Base-by-base conservation (phyloP, 495 filamentous ascomycete species). In the Aspergillus panamensis region DNA sequence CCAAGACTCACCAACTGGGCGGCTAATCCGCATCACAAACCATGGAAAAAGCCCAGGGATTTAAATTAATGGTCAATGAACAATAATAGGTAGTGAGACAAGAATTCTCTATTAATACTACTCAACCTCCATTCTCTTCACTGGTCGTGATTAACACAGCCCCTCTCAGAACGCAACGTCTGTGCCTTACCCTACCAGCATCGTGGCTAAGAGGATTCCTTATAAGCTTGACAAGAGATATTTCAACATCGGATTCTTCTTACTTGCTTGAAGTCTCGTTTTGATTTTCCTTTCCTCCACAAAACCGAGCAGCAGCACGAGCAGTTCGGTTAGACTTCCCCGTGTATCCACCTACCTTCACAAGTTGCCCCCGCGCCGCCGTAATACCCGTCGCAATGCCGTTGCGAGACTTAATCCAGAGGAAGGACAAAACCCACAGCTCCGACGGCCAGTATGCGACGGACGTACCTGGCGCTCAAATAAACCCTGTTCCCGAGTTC, bases 321-420 rank as follows among this genome's bases (percentile, higher is more conserved):
- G 42, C 16, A 8, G 42, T 45, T 20, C 42, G 42, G 19, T 25
- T 44, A 29, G 51, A 29, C 35, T 48, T 48, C n/a, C 53, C 2
- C 19, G 20, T 30, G 57, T 39, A 48, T 55, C 52, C 52, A 48
- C 47, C 44, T 17, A n/a, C n/a, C n/a, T n/a, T n/a, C n/a, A n/a
- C n/a, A n/a, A n/a, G 25, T 25, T 25, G 5, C 25, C 25, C n/a
- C n/a, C n/a, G n/a, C n/a, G n/a, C 35, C 60, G 55, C 60, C 51
- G 55, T 53, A 51, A 40, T 31, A 42, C 4, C 29, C 39, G 40
- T 21, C 53, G 40, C 54, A 66, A 93, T 93, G 90, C 81, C 87
- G 32, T 70, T 93, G 55, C 83, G 83, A 69, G 84, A 90, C 58
- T 76, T 91, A 32, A 76, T 93, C 53, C 88, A 85, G 72, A 92